Evolutionary conservation across 345 rosid species (phyloP), one percentile per base, ranked within the genome.

Genomic region (Citrus trifoliata): DNA sequence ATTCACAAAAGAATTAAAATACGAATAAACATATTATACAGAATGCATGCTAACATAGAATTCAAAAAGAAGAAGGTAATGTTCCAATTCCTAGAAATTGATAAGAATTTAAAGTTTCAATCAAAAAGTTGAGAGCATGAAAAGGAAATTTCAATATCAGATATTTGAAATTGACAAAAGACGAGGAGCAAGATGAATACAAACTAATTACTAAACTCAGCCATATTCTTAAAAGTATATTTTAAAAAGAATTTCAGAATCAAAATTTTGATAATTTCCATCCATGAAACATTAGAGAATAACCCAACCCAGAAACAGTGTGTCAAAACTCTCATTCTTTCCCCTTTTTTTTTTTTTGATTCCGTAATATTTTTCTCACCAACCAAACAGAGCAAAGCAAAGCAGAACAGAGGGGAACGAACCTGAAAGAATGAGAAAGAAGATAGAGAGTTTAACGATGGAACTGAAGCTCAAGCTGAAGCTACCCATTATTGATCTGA

Each of bases 391-490:
- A 53, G 51, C 4, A 69, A n/a, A 64, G 9, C 33, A 30, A 60
- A 32, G 69, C 10, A 59, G 10, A 6, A 3, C 22, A 5, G 58
- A 67, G 28, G n/a, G 46, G 76, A 70, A 76, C 64, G 13, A 76
- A 93, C 95, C 92, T 91, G 93, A 87, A 82, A 91, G 83, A 51
- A 66, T 16, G 71, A 87, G 79, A 63, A 86, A 80, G 67, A 91
- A 22, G 71, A 89, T 74, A 71, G 81, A 76, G 53, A 81, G 58
- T 76, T 33, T 75, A 58, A 59, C 16, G 80, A 81, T 63, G 80
- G 82, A 78, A 72, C 18, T 38, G 56, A 21, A 63, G 70, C 18
- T 27, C 79, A 81, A 78, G 32, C 32, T 38, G 71, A 14, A 71
- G 70, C 62, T n/a, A 78, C 85, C 89, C 91, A 88, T 88, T 22